Conservation (phyloP, 2,329 filamentous ascomycete species). For the Phialocephala sp. region DNA sequence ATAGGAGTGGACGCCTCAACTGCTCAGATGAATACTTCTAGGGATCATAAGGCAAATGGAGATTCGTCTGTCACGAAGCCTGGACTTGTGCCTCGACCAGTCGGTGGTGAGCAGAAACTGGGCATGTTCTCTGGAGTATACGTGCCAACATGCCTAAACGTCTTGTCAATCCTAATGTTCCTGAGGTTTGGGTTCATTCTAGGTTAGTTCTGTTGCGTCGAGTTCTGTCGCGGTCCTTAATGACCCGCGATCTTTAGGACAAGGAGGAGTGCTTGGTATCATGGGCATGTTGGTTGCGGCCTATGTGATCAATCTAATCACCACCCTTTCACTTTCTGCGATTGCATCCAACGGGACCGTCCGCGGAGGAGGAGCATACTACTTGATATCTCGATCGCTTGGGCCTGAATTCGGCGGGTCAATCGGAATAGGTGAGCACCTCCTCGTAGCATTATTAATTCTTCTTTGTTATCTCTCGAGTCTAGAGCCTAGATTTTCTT, state of each 20-base stretch:
- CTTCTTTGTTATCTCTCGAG: no score
- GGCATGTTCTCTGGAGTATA: constrained; percentile 81
- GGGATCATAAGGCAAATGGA: constrained; percentile 39
- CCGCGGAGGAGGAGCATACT: constrained; percentile 86
- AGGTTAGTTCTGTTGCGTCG: constrained; percentile 49
- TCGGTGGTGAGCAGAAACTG: constrained; percentile 62
- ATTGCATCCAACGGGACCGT: constrained; percentile 92
- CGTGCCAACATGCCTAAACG: constrained; percentile 87
- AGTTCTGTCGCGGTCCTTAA: neutral
- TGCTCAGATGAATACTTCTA: constrained; percentile 35
- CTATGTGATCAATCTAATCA: constrained; percentile 84
- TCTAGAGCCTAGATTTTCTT: no score
- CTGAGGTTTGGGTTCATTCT: constrained; percentile 85
- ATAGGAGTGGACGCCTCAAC: constrained; percentile 34
- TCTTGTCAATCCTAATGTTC: constrained; percentile 92
- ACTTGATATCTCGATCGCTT: constrained; percentile 83
- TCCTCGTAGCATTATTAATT: no score
- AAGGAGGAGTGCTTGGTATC: constrained; percentile 80
- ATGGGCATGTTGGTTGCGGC: constrained; percentile 75
- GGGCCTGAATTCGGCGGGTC: constrained; percentile 90
- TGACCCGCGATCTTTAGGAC: constrained; percentile 42
- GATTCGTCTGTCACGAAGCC: constrained; percentile 44
- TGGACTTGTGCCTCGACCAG: constrained; percentile 48
- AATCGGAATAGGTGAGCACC: constrained; percentile 64
- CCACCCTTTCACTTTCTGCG: constrained; percentile 83